Percentiles rank a stretch among this genome's conserved stretches.
Evolutionary conservation across 768 basidiomycete species (phyloP).

Genomic region (Dacryopinax spathularia): DNA sequence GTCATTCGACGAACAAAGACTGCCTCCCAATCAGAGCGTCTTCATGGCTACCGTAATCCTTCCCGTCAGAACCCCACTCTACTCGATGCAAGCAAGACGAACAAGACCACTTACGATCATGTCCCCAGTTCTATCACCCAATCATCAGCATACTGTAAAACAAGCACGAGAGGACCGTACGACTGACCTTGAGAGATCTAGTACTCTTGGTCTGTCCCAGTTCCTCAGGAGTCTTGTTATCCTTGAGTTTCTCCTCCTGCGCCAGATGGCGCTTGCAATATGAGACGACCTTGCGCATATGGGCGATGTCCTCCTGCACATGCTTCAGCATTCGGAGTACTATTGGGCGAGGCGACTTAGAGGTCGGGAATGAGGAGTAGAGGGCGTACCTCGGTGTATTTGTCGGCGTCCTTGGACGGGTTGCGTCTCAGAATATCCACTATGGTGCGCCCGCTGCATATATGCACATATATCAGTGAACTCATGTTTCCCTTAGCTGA

Average conservation of each 20-base stretch:
- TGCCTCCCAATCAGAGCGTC: background rate
- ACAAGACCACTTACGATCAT: background rate
- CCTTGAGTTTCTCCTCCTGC: constrained; percentile 25
- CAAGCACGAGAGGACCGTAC: too few relatives aligned
- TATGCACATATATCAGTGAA: constrained; percentile 10
- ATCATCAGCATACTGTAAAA: background rate
- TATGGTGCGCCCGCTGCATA: constrained; percentile 24
- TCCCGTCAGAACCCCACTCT: background rate
- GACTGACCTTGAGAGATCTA: background rate
- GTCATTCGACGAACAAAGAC: too few relatives aligned
- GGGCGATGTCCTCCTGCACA: constrained; percentile 22
- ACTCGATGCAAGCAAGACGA: background rate
- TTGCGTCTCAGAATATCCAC: constrained; percentile 27
- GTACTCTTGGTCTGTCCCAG: constrained; percentile 22
- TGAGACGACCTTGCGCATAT: constrained; percentile 25
- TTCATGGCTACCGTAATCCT: too few relatives aligned
- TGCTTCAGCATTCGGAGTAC: background rate
- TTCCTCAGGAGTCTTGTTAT: constrained; percentile 24
- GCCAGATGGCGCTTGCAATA: constrained; percentile 29
- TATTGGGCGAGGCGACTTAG: background rate
- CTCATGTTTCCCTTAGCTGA: background rate
- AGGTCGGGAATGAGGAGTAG: background rate
- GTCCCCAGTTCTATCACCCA: background rate
- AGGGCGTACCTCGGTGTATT: constrained; percentile 22
- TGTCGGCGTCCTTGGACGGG: constrained; percentile 20